Percentiles rank a stretch among this genome's conserved stretches.
Evolutionary conservation across 2,329 filamentous ascomycete species (phyloP).

Genomic region (Dactylonectria macrodidyma): DNA sequence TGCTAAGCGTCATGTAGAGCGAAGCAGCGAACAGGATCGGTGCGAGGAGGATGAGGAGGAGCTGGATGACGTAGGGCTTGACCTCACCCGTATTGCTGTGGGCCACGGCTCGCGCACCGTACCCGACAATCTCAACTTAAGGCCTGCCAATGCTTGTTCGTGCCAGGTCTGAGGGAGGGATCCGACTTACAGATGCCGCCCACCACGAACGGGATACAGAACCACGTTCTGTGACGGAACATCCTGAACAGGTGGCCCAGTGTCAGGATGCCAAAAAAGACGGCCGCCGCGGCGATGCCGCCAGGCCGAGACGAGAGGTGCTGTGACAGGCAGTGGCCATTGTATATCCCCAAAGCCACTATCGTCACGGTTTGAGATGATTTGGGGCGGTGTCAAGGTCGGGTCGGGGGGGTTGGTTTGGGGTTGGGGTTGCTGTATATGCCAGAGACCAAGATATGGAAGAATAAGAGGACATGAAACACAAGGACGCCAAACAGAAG

Average conservation of each 20-base stretch:
- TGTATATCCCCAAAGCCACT: constrained; percentile 33
- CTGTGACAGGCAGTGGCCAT: constrained; percentile 40
- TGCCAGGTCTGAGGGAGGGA: not conserved
- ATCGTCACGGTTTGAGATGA: no score
- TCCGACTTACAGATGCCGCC: constrained; percentile 60
- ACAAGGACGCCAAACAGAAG: no score
- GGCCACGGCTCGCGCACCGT: constrained; percentile 53
- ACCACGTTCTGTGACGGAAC: constrained; percentile 62
- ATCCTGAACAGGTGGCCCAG: constrained; percentile 58
- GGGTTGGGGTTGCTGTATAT: no score
- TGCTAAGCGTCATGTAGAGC: constrained; percentile 61
- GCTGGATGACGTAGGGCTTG: constrained; percentile 57
- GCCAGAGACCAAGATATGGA: no score
- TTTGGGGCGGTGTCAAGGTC: no score
- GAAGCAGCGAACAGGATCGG: constrained; percentile 62
- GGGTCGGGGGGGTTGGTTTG: no score
- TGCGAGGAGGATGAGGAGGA: constrained; percentile 57
- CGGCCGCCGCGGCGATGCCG: constrained; percentile 59
- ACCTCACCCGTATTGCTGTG: constrained; percentile 53
- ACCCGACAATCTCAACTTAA: constrained; percentile 55
- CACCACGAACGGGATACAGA: constrained; percentile 62
- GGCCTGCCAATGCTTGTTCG: not conserved
- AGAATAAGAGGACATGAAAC: no score
- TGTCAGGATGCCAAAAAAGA: constrained; percentile 64
- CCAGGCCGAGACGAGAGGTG: constrained; percentile 60